These are phyloP conservation scores for Kwoniella pini DNA, from an alignment of 768 basidiomycete genomes.

Conservation along the genomic window DNA sequence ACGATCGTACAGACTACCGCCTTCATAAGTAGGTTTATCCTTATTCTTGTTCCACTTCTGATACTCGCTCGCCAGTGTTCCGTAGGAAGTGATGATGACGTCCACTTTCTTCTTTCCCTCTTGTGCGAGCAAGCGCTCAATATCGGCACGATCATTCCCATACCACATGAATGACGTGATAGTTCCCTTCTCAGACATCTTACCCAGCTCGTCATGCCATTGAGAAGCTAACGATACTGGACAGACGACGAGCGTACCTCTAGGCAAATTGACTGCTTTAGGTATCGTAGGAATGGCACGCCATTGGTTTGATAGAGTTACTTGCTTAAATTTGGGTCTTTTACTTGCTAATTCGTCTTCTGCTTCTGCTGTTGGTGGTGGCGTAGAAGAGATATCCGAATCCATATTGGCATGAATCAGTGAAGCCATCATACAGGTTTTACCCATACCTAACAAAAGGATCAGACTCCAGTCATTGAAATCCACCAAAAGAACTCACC, in stretches of 20 bases:
- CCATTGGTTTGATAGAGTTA: slow-evolving; percentile 53
- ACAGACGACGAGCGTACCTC: slow-evolving; percentile 83
- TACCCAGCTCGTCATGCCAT: slow-evolving; percentile 88
- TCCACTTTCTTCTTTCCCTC: slow-evolving; percentile 64
- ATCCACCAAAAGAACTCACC: slow-evolving; percentile 25
- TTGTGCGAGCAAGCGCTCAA: slow-evolving; percentile 61
- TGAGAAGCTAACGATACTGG: slow-evolving; percentile 88
- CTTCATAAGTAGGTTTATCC: slow-evolving; percentile 70
- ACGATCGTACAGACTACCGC: slow-evolving; percentile 51
- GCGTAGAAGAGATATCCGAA: slow-evolving; percentile 42
- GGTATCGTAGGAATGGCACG: slow-evolving; percentile 42
- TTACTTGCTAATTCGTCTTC: slow-evolving; percentile 40
- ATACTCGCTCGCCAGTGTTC: slow-evolving; percentile 85
- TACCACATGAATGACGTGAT: slow-evolving; percentile 78
- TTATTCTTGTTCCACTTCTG: slow-evolving; percentile 52
- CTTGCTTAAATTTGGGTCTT: slow-evolving; percentile 51
- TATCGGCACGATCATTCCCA: slow-evolving; percentile 76
- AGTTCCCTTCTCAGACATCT: slow-evolving; percentile 72
- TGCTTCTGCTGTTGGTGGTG: not conserved
- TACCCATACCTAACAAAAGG: slow-evolving; percentile 49
- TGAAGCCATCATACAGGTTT: slow-evolving; percentile 72
- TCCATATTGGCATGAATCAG: slow-evolving; percentile 77
- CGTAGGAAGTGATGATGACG: slow-evolving; percentile 90
- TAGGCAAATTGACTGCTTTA: slow-evolving; percentile 62
- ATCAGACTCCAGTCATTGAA: not conserved